Base-by-base conservation (phyloP, 2,329 filamentous ascomycete species). In the Clarireedia hainanense region DNA sequence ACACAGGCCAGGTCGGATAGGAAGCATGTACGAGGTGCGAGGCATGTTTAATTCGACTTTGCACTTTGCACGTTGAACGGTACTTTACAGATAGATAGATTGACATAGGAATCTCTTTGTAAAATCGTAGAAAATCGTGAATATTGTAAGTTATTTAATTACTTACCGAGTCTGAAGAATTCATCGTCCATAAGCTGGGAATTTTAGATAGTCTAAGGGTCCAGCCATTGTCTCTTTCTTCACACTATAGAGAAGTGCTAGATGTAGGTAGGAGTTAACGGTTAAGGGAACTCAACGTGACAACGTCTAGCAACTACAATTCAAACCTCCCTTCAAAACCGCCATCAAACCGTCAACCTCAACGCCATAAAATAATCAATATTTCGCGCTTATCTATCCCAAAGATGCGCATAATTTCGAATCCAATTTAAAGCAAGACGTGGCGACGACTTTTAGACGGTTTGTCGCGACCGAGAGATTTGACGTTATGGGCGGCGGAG, bases 351-450 rank as follows among this genome's bases (percentile, higher is more conserved):
- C 52, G 17, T 36, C 52, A 55, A 55, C 52, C 26, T 15, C 52
- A 55, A 55, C 52, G 46, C 46, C 37, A 36, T 15, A 50, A 55
- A 50, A 34, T 36, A 55, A 55, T 48, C 55, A 57, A 54, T 53
- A 49, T 49, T 49, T 36, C 36, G 50, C 56, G 51, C 52, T 36
- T 42, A 50, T 57, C 27, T 50, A 14, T 23, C 15, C 26, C 36
- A 47, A 55, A 47, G 40, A 55, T 54, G 56, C 50, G 50, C 48
- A 57, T 42, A 30, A 55, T 47, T 55, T 55, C 14, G 20, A 55
- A 50, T 46, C 45, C 51, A 48, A 57, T 57, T 57, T 57, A 64
- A 62, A 63, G 65, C 61, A 65, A 57, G 60, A 63, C 57, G 54
- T 47, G 48, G 50, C 53, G 60, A 62, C 53, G 59, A 60, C 60